Base-by-base conservation (phyloP, 2,329 filamentous ascomycete genomes). In the Coniella vitis region DNA sequence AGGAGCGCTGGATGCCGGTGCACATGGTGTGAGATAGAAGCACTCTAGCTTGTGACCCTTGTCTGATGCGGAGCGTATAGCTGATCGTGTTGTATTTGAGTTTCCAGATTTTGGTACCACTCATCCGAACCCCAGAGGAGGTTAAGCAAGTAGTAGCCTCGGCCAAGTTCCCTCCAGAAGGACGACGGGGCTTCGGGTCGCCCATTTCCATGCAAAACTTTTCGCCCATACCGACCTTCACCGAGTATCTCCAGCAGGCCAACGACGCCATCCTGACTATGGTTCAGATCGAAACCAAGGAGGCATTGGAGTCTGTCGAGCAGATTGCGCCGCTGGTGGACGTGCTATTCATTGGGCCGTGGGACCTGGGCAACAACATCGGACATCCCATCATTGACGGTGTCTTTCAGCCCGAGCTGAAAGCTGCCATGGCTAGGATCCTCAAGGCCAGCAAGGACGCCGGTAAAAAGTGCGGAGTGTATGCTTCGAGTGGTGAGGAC, bases 391-490 rank as follows among this genome's bases (percentile, higher is more conserved):
- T 87, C 35, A 70, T 83, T 19, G 69, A 83, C 53, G 76, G 75
- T 1, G 74, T 74, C 41, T 76, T 85, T 57, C 64, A 78, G 54
- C 73, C 74, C 0, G 75, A 81, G 51, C 71, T 87, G 51, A 67
- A 77, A 29, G 68, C 69, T 31, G 83, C 83, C 16, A 77, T 87
- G 47, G 70, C 71, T 39, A 77, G 71, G 52, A 71, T 83, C 40
- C 67, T 81, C 9, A 67, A 68, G 12, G 81, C 83, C 3, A 75
- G 79, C 3, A 69, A 72, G 45, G 74, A 71, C 53, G 74, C 83
- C 10, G 82, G 81, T 17, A 87, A 86, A 65, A 84, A 83, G 68
- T 75, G 74, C 5, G 84, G 78, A 19, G 78, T 83, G 39, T 83
- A 75, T 58, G 75, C 76, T 51, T 73, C 70, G 2, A 71, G 66